Evolutionary conservation across 768 basidiomycete genomes (phyloP), one percentile per base, ranked within the genome.

Genomic region (Naganishia vishniacii): DNA sequence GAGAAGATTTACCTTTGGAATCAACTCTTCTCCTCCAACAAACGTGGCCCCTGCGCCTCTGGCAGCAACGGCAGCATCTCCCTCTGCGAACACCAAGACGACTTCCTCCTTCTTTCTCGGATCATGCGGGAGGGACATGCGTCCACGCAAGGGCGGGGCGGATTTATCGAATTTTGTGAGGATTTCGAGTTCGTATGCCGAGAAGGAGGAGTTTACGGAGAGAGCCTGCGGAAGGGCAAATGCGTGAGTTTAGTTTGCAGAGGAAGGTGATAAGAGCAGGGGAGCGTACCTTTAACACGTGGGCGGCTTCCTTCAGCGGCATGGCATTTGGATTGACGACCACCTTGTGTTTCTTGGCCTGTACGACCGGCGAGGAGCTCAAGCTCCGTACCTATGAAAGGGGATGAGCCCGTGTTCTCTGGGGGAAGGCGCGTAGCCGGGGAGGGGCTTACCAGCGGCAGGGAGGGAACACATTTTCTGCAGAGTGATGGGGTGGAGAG

Each of bases 61-160:
- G 0, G 95, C 95, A 28, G 88, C 85, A 20, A 89, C 88, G 18
- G 87, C 89, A 56, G 83, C 81, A 62, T 84, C 81, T 5, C 90
- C 90, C 69, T 91, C 89, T 3, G 92, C 92, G 71, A 98, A 97
- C 31, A 94, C 91, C n/a, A 95, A 82, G 60, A 98, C 86, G 61
- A 83, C 85, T 70, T 83, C 85, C 28, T 83, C 76, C 71, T 89
- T 89, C 41, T 87, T 83, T 31, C 75, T 67, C 1, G 76, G 70
- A 70, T 93, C 89, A 49, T 85, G 81, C 0, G 92, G 91, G 49
- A 97, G 82, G 69, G 83, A 86, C 56, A 92, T 85, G 67, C 91
- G 88, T 3, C 95, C 95, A 74, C 90, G 89, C 9, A 94, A 88
- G 18, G 94, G 85, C 28, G 88, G 83, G 46, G 86, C 81, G 69